A percentile compares a stretch with the other conserved stretches of the same genome.
These are phyloP conservation scores for Fusarium sp. DNA, from an alignment of 2,329 filamentous ascomycete genomes.

Conservation along the genomic window DNA sequence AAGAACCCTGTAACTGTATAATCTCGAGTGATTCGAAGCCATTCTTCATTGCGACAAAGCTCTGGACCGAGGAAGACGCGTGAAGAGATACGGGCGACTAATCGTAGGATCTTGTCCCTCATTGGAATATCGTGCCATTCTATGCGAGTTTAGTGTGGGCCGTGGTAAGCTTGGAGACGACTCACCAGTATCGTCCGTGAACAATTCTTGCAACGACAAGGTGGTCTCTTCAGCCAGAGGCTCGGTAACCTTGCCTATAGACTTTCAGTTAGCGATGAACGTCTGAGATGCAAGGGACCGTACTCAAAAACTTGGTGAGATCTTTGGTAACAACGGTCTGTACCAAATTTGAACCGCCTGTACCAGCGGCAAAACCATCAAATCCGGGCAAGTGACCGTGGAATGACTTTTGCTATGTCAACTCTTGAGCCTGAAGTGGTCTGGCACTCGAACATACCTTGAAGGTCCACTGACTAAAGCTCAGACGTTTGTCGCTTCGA, in stretches of 20 bases:
- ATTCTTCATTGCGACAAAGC: neutral
- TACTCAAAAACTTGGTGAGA: neutral
- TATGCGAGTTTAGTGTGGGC: neutral
- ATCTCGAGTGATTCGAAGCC: slow-evolving; percentile 1
- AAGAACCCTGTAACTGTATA: neutral
- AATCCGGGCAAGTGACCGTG: neutral
- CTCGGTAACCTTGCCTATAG: neutral
- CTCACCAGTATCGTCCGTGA: neutral
- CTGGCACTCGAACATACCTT: neutral
- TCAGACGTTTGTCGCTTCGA: neutral
- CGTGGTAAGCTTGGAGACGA: rapidly evolving
- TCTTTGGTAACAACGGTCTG: neutral
- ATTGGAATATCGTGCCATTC: neutral
- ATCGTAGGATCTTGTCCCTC: neutral
- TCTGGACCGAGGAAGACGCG: slow-evolving; percentile 6
- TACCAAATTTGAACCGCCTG: neutral
- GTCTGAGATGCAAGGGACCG: rapidly evolving
- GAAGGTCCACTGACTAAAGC: neutral
- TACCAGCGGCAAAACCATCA: neutral
- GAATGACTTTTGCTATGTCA: neutral
- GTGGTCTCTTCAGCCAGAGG: neutral
- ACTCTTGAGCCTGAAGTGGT: neutral
- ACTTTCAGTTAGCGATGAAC: neutral
- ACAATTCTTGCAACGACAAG: neutral
- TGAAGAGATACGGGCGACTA: neutral